These are phyloP conservation scores for Filosporella fistucella DNA, from an alignment of 495 filamentous ascomycete species.

Conservation along the genomic window DNA sequence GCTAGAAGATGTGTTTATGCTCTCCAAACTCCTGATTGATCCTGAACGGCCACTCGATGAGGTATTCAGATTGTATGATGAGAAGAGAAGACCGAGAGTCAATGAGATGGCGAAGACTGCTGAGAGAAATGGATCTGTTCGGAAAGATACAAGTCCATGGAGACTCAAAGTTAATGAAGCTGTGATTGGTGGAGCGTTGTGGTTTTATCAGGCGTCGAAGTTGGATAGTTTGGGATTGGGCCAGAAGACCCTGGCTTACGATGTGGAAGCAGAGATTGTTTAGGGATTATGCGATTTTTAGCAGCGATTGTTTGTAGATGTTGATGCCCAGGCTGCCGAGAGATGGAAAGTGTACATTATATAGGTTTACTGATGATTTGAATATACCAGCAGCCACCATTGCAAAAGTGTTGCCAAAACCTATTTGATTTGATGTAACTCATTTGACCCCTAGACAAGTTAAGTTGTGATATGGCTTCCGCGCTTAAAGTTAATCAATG, in stretches of 20 bases:
- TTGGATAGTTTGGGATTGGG: neutral
- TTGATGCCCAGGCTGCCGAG: too few species aligned
- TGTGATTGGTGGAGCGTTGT: neutral
- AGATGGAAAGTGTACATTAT: too few species aligned
- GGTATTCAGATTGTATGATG: constrained; percentile 1
- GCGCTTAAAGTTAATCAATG: too few species aligned
- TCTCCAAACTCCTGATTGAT: constrained; percentile 29
- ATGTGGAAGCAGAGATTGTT: constrained; percentile 4
- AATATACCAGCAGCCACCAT: too few species aligned
- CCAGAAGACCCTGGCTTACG: constrained; percentile 6
- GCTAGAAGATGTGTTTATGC: constrained; percentile 39
- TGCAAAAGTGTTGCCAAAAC: too few species aligned
- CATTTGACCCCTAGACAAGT: too few species aligned
- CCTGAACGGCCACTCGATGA: neutral
- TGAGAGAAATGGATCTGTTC: constrained; percentile 1
- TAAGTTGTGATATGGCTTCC: too few species aligned
- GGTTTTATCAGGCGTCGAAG: neutral
- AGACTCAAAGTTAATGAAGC: constrained; percentile 1
- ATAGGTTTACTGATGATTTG: too few species aligned
- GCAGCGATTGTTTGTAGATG: too few species aligned
- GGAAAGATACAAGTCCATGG: constrained; percentile 4
- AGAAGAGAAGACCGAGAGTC: constrained; percentile 10
- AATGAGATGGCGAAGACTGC: constrained; percentile 7
- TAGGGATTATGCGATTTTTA: too few species aligned
- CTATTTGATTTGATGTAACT: too few species aligned